Base-by-base conservation (phyloP, 345 rosid genomes). In the Eucalyptus erythrocorys region DNA sequence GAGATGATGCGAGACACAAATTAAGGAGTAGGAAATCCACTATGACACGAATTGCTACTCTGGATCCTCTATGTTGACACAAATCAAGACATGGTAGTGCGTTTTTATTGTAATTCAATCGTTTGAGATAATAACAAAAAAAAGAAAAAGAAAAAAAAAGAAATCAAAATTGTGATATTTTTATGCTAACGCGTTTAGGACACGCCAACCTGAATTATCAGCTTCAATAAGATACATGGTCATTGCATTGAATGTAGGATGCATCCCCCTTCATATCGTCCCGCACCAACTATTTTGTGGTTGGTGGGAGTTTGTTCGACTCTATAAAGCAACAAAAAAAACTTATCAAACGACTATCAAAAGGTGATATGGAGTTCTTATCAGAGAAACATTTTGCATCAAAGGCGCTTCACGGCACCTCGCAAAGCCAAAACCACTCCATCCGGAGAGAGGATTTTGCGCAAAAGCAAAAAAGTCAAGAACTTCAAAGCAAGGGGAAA, bases 1-100 rank as follows among this genome's bases (percentile, higher is more conserved):
- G 43, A 71, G 10, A 19, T 37, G 82, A 5, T 19, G 82, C 3
- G 2, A 10, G 22, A 5, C 5, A 3, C 4, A 4, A 37, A 71
- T 71, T 19, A 19, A 19, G 14, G 27, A 68, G 82, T 12, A 43
- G 14, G 42, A 10, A 37, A 37, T 24, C 14, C 1, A 2, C 22
- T 37, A 37, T 19, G 81, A 37, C 27, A 10, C 8, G 15, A 19
- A 19, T 37, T 6, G 27, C 22, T 19, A 19, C 0, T 4, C 6
- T 34, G 0, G 12, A 71, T 37, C 82, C 45, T 71, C 22, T 10
- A 2, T 71, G 7, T 34, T 5, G 26, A 17, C 81, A 34, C 13
- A 11, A 34, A 68, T 34, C 24, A 17, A 68, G 43, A 34, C 43
- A 10, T 17, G 6, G 13, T 3, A 32, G 7, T 21, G 4, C 2